Percentiles rank a stretch among this genome's conserved stretches.
phyloP scores from a whole-genome alignment of 257 asterid genomes.

The Nicotiana tomentosiformis region DNA sequence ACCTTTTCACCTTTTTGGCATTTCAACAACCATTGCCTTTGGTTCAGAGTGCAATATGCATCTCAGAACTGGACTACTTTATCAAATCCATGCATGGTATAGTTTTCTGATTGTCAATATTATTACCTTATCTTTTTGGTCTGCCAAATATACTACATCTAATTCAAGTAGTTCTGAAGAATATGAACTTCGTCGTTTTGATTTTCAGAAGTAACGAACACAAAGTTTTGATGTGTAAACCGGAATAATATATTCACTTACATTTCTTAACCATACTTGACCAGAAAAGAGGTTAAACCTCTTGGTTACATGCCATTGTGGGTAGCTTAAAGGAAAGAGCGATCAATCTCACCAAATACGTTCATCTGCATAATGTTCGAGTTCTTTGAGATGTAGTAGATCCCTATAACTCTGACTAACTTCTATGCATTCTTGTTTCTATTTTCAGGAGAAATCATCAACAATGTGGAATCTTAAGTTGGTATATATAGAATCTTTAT shows the following conservation, averaged over 20 bases:
- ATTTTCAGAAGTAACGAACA: background rate
- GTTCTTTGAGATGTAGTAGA: background rate
- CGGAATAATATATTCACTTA: background rate
- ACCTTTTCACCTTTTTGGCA: conserved; percentile 42
- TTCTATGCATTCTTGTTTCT: background rate
- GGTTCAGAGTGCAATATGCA: conserved; percentile 39
- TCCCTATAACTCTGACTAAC: background rate
- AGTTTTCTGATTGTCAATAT: conserved; percentile 8
- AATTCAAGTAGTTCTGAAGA: background rate
- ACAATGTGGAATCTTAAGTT: background rate
- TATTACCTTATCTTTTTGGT: background rate
- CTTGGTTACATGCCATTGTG: background rate
- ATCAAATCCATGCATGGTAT: conserved; percentile 64
- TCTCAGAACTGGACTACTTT: conserved; percentile 52
- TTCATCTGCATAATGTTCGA: background rate
- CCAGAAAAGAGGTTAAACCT: background rate
- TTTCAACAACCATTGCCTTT: conserved; percentile 44
- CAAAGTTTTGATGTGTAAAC: background rate
- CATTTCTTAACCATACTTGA: background rate
- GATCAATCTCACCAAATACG: background rate
- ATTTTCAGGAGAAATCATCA: conserved; percentile 5
- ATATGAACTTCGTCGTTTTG: background rate
- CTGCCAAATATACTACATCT: background rate
- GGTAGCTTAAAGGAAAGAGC: background rate
- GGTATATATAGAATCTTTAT: background rate